Evolutionary conservation across 2,329 filamentous ascomycete species (phyloP).

Genomic region (Microcyclospora pomicola): DNA sequence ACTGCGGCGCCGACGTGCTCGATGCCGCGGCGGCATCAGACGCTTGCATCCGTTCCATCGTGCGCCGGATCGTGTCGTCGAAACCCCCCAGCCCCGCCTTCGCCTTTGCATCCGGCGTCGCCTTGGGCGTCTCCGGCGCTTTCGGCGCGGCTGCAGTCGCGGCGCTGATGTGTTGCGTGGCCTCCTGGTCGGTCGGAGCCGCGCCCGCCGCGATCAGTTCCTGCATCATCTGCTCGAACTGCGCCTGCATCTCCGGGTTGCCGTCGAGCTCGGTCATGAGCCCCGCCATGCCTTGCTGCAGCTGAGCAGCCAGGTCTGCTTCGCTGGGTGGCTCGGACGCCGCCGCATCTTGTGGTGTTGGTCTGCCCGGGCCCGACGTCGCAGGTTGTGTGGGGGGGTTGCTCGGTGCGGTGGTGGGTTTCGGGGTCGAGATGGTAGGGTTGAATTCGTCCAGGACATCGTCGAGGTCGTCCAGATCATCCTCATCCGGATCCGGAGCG

Average conservation of each 20-base stretch:
- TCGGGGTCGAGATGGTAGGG: conserved; percentile 35
- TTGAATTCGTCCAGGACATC: conserved; percentile 85
- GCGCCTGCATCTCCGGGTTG: conserved; percentile 54
- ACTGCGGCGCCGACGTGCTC: conserved; percentile 38
- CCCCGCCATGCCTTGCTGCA: conserved; percentile 83
- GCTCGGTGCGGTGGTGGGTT: conserved; percentile 13
- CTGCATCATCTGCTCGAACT: conserved; percentile 47
- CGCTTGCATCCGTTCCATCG: conserved; percentile 90
- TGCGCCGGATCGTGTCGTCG: conserved; percentile 81
- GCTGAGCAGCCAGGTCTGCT: conserved; percentile 67
- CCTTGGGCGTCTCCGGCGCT: conserved; percentile 8
- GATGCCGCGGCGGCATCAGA: conserved; percentile 72
- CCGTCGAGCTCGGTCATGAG: conserved; percentile 57
- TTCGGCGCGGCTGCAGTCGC: conserved; percentile 18
- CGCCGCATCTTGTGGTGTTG: conserved; percentile 11
- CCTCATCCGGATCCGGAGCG: conserved; percentile 74
- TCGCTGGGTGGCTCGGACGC: conserved; percentile 29
- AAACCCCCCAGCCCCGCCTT: conserved; percentile 41
- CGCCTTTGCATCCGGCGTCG: conserved; percentile 2
- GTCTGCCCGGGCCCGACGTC: conserved; percentile 27
- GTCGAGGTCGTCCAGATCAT: conserved; percentile 82
- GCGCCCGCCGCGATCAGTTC: conserved; percentile 41
- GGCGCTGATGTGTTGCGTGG: conserved; percentile 19
- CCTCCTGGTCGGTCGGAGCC: conserved; percentile 20
- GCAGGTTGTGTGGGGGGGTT: conserved; percentile 21